Conservation (phyloP, 768 basidiomycete species). For the Rhizopogon vinicolor region DNA sequence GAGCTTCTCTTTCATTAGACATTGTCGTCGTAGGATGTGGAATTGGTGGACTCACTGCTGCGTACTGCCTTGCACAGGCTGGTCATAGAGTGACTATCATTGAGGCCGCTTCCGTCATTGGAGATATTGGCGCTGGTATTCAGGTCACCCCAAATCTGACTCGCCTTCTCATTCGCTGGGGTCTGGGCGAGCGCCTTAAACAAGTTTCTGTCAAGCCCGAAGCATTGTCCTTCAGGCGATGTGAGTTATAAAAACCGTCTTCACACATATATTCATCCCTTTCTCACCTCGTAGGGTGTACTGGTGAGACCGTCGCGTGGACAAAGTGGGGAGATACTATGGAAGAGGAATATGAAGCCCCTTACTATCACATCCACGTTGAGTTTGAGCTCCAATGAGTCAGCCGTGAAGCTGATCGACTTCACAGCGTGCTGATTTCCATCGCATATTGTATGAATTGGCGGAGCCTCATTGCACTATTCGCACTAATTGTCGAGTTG, state of each 20-base stretch:
- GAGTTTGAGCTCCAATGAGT: not conserved
- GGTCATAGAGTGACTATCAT: conserved; percentile 48
- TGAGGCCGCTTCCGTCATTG: conserved; percentile 33
- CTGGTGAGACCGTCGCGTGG: conserved; percentile 31
- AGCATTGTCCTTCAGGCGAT: conserved; percentile 37
- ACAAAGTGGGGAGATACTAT: conserved; percentile 31
- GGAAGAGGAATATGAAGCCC: conserved; percentile 28
- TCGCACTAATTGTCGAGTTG: conserved; percentile 31
- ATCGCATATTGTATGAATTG: conserved; percentile 32
- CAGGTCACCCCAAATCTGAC: conserved; percentile 40
- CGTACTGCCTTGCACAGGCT: conserved; percentile 38
- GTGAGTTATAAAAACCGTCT: conserved; percentile 17
- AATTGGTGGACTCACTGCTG: conserved; percentile 44
- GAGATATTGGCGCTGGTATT: conserved; percentile 51
- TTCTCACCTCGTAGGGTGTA: conserved; percentile 18
- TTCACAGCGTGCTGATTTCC: conserved; percentile 41
- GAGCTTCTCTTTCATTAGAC: conserved; percentile 22
- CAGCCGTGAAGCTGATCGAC: not conserved
- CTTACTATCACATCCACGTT: conserved; percentile 32
- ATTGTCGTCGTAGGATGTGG: conserved; percentile 48
- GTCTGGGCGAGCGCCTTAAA: conserved; percentile 37
- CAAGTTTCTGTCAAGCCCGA: conserved; percentile 34
- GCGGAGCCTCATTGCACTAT: conserved; percentile 34
- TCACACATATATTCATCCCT: not conserved
- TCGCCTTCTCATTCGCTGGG: conserved; percentile 48